These are phyloP conservation scores for Suhomyces vadensis DNA, from an alignment of 805 yeast species.

Conservation along the genomic window DNA sequence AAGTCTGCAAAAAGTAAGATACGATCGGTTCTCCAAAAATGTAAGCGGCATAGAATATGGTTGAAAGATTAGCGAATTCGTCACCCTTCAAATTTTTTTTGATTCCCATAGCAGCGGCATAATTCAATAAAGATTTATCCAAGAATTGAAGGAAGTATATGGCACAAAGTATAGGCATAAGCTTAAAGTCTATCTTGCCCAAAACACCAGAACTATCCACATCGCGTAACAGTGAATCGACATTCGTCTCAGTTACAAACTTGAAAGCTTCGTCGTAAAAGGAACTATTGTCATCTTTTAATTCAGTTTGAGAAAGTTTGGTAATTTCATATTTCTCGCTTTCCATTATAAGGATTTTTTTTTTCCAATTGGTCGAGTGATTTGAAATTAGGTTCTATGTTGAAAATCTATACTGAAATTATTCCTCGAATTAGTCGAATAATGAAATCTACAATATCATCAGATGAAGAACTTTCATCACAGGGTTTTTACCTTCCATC, in stretches of 20 bases:
- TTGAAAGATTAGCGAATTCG: constrained; percentile 53
- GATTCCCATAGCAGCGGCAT: constrained; percentile 68
- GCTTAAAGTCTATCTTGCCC: constrained; percentile 47
- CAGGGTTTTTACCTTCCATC: too few species aligned
- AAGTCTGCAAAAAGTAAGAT: constrained; percentile 43
- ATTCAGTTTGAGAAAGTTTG: neutral
- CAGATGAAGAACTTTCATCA: too few species aligned
- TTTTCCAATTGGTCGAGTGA: neutral
- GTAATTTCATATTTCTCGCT: neutral
- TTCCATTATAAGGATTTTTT: neutral
- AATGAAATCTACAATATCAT: too few species aligned
- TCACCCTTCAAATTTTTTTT: constrained; percentile 46
- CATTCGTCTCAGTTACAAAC: constrained; percentile 13
- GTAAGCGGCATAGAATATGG: constrained; percentile 55
- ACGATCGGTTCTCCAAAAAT: constrained; percentile 55
- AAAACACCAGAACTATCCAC: constrained; percentile 6
- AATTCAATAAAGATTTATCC: constrained; percentile 59
- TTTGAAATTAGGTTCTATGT: neutral
- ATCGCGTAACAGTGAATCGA: neutral
- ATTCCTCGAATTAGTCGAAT: too few species aligned
- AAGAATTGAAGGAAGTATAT: constrained; percentile 58
- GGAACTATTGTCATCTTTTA: neutral
- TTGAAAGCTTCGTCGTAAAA: constrained; percentile 23
- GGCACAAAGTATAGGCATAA: constrained; percentile 52
- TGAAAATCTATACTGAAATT: too few species aligned